These are phyloP conservation scores for Carnegiea gigantea DNA, from an alignment of 179 eudicot genomes.

Conservation along the genomic window DNA sequence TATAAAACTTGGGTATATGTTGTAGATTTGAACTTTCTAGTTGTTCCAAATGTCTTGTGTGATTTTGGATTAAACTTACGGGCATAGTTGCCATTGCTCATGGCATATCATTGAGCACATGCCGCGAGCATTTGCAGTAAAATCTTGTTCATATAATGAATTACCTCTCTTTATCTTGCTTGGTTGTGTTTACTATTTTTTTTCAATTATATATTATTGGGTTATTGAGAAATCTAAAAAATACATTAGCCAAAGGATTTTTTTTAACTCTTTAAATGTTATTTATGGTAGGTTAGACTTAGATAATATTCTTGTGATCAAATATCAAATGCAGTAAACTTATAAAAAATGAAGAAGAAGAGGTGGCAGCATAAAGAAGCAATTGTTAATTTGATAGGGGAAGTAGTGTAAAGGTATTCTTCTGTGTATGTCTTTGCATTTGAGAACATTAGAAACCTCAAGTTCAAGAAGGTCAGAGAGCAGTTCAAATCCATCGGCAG, in stretches of 20 bases:
- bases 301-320: neutral
- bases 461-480: slow-evolving; percentile 86
- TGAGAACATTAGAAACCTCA: slow-evolving; percentile 95
- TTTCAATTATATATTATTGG: neutral
- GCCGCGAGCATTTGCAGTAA: no score
- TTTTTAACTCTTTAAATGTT: neutral
- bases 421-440: slow-evolving; percentile 69
- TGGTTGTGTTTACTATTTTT: no score
- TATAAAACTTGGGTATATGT: neutral
- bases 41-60: neutral
- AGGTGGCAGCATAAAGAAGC: slow-evolving; percentile 82
- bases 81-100: no score
- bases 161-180: no score
- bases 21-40: neutral
- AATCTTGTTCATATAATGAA: no score
- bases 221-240: neutral
- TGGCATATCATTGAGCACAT: no score
- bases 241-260: neutral
- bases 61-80: neutral
- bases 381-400: slow-evolving; percentile 63
- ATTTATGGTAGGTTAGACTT: neutral
- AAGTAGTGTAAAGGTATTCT: slow-evolving; percentile 55
- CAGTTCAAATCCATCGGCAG: slow-evolving; percentile 71
- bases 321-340: slow-evolving; percentile 54
- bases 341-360: slow-evolving; percentile 97